Conservation (phyloP, 1,139 yeast species). For the Yamadazyma friedrichii region DNA sequence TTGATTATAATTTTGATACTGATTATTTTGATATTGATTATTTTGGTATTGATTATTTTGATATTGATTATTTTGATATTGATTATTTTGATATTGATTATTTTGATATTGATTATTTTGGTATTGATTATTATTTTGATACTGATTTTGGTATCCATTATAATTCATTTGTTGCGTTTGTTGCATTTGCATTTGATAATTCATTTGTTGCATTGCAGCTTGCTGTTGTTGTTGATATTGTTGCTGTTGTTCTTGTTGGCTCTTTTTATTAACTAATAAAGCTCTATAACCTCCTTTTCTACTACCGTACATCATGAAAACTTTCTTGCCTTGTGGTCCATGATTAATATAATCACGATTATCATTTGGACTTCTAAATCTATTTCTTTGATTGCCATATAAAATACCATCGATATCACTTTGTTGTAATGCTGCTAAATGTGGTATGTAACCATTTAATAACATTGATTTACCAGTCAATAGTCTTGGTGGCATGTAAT, state of each 20-base stretch:
- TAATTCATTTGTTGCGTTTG: conserved; percentile 15
- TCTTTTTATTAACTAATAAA: conserved; percentile 14
- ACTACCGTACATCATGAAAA: conserved; percentile 32
- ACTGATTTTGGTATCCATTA: conserved; percentile 7
- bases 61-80: conserved; percentile 4
- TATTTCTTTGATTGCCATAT: conserved; percentile 31
- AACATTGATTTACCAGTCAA: conserved; percentile 73
- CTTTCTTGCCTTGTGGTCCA: conserved; percentile 42
- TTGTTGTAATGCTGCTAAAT: conserved; percentile 56
- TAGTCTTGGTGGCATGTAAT: conserved; percentile 52
- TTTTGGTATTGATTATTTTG: background rate
- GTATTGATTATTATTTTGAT: conserved; percentile 15
- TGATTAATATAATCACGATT: conserved; percentile 39
- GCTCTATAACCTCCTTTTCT: conserved; percentile 46
- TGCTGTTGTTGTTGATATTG: conserved; percentile 1
- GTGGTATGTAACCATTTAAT: conserved; percentile 73
- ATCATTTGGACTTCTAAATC: conserved; percentile 34
- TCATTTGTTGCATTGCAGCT: conserved; percentile 6
- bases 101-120: conserved; percentile 6
- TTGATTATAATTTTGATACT: conserved; percentile 15
- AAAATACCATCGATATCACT: conserved; percentile 68
- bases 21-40: conserved; percentile 5
- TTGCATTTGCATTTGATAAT: conserved; percentile 5
- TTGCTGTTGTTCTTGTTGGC: conserved; percentile 2
- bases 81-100: conserved; percentile 13